Conservation (phyloP, 306 rosid species). For the Ormosia emarginata region DNA sequence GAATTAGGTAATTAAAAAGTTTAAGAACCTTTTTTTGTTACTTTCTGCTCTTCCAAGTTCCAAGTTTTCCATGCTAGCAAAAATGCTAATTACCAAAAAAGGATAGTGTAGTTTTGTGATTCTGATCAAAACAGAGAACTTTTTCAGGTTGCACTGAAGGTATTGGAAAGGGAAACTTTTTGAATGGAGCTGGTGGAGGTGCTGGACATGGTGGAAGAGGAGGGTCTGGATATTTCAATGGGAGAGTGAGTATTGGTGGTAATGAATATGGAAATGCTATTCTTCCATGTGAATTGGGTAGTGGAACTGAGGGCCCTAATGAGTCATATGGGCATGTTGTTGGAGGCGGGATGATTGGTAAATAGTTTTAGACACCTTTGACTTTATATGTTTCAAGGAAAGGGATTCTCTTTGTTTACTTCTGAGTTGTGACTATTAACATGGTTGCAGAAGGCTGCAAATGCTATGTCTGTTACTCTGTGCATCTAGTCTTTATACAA, state of each 20-base stretch:
- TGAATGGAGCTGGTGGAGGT: slow-evolving; percentile 98
- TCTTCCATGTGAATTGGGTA: slow-evolving; percentile 96
- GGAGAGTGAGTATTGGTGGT: slow-evolving; percentile 78
- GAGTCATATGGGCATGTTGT: slow-evolving; percentile 59
- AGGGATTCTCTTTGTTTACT: slow-evolving; percentile 4
- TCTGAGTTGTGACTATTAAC: slow-evolving; percentile 4
- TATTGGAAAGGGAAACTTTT: slow-evolving; percentile 90
- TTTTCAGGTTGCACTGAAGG: slow-evolving; percentile 91
- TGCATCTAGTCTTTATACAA: slow-evolving; percentile 3
- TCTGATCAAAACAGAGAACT: slow-evolving; percentile 34
- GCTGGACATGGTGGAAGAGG: slow-evolving; percentile 99
- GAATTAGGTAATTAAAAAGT: slow-evolving; percentile 59
- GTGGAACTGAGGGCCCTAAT: slow-evolving; percentile 87
- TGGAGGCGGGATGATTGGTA: slow-evolving; percentile 99
- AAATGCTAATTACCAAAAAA: neutral
- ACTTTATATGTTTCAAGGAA: slow-evolving; percentile 6
- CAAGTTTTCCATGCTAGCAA: slow-evolving; percentile 1
- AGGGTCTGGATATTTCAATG: slow-evolving; percentile 87
- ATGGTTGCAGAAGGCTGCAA: slow-evolving; percentile 16
- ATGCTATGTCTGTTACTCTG: slow-evolving; percentile 5
- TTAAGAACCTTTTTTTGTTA: neutral
- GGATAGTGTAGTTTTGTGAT: slow-evolving; percentile 8
- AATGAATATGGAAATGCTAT: slow-evolving; percentile 82
- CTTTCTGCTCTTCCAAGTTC: slow-evolving; percentile 23
- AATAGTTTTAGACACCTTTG: slow-evolving; percentile 14